A percentile compares a stretch with the other conserved stretches of the same genome.
These are phyloP conservation scores for Aureobasidium pullulans DNA, from an alignment of 2,329 filamentous ascomycete genomes.

Conservation along the genomic window DNA sequence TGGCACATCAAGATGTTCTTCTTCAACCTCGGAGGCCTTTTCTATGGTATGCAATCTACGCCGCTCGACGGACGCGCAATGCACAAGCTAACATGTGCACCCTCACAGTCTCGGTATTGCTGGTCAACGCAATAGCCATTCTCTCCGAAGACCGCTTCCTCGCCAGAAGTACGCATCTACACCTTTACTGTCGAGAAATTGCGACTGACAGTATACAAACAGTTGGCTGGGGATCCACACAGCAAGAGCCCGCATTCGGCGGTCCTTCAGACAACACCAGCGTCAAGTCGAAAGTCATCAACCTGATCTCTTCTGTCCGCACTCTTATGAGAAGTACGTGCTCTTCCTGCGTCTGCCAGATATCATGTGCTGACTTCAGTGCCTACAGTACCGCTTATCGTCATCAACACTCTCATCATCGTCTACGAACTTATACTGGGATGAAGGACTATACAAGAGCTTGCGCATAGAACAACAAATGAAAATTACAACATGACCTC, in stretches of 20 bases:
- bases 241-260: slow-evolving; percentile 72
- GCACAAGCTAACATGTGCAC: slow-evolving; percentile 18
- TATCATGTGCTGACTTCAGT: slow-evolving; percentile 12
- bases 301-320: slow-evolving; percentile 81
- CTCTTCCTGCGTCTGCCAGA: slow-evolving; percentile 20
- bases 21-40: slow-evolving; percentile 60
- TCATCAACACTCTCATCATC: slow-evolving; percentile 75
- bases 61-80: neutral
- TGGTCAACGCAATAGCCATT: slow-evolving; percentile 89
- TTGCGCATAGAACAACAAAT: neutral
- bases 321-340: slow-evolving; percentile 83
- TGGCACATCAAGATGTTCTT: slow-evolving; percentile 54
- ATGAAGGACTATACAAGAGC: slow-evolving; percentile 33
- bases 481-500: neutral
- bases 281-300: slow-evolving; percentile 79
- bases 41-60: slow-evolving; percentile 54
- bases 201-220: neutral
- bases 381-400: slow-evolving; percentile 70
- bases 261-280: slow-evolving; percentile 62
- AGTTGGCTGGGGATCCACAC: slow-evolving; percentile 71
- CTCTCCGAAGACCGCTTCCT: slow-evolving; percentile 94
- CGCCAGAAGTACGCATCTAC: slow-evolving; percentile 53
- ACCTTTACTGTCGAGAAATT: neutral
- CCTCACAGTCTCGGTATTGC: slow-evolving; percentile 64
- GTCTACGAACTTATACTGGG: slow-evolving; percentile 73